These are phyloP conservation scores for Fraxinus albicans DNA, from an alignment of 305 asterid genomes.

Conservation along the genomic window DNA sequence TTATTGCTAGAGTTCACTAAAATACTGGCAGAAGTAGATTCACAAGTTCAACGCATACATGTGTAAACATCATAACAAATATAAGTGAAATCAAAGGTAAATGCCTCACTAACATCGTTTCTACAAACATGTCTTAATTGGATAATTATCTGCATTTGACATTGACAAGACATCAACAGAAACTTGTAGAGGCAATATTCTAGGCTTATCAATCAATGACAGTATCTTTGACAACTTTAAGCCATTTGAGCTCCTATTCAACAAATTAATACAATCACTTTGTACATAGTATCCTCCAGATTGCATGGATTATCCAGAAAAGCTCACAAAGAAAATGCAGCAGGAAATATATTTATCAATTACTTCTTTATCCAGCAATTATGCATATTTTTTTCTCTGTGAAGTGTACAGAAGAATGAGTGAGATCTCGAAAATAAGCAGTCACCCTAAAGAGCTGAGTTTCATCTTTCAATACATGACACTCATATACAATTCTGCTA, in stretches of 20 bases:
- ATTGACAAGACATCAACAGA: neutral
- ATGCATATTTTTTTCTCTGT: neutral
- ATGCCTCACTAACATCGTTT: neutral
- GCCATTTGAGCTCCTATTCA: neutral
- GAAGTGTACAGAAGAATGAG: neutral
- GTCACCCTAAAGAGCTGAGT: neutral
- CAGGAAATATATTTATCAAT: neutral
- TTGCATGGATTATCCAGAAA: neutral
- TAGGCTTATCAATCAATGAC: neutral
- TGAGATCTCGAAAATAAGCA: neutral
- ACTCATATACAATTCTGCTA: neutral
- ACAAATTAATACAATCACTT: neutral
- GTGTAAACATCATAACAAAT: neutral
- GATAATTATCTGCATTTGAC: neutral
- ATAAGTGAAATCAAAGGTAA: neutral
- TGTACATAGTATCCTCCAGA: neutral
- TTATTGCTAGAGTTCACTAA: neutral
- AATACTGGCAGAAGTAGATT: neutral
- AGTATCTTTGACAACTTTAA: neutral
- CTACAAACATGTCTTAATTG: neutral
- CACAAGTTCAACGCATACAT: neutral
- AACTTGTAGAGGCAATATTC: neutral
- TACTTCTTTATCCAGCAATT: neutral
- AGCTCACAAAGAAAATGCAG: neutral
- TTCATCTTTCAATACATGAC: neutral